Percentiles rank a stretch among this genome's conserved stretches.
phyloP scores from a whole-genome alignment of 345 rosid genomes.

The Pistacia integerrima region DNA sequence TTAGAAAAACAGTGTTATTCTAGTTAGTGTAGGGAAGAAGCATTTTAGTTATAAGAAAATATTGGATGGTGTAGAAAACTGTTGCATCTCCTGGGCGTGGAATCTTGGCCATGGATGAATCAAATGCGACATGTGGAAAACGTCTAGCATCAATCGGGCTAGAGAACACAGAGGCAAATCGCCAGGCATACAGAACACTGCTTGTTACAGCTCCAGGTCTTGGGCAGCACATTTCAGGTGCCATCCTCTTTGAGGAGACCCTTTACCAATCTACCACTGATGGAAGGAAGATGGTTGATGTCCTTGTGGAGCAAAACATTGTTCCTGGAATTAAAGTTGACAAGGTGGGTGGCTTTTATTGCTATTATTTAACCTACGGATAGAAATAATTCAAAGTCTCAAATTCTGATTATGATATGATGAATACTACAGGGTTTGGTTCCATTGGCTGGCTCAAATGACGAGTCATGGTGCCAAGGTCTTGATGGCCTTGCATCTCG shows the following conservation, averaged over 20 bases:
- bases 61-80: constrained; percentile 33
- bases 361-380: no score
- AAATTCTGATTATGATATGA: neutral
- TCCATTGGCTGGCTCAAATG: constrained; percentile 41
- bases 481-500: constrained; percentile 47
- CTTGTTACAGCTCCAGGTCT: constrained; percentile 34
- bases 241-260: constrained; percentile 47
- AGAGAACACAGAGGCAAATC: constrained; percentile 45
- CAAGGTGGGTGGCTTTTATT: constrained; percentile 25
- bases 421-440: constrained; percentile 34
- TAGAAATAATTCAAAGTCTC: neutral
- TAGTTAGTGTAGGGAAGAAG: neutral
- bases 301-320: constrained; percentile 38
- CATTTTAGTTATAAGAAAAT: neutral
- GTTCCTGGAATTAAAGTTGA: constrained; percentile 43
- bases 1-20: neutral
- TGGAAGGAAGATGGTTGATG: constrained; percentile 36
- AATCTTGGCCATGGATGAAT: constrained; percentile 42
- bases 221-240: constrained; percentile 39
- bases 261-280: constrained; percentile 43
- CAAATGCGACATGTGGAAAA: constrained; percentile 42
- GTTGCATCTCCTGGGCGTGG: constrained; percentile 47
- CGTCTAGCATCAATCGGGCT: constrained; percentile 42
- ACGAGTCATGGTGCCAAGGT: constrained; percentile 55
- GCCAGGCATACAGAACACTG: constrained; percentile 42